phyloP scores from a whole-genome alignment of 345 rosid genomes.

The Citrus unshiu region DNA sequence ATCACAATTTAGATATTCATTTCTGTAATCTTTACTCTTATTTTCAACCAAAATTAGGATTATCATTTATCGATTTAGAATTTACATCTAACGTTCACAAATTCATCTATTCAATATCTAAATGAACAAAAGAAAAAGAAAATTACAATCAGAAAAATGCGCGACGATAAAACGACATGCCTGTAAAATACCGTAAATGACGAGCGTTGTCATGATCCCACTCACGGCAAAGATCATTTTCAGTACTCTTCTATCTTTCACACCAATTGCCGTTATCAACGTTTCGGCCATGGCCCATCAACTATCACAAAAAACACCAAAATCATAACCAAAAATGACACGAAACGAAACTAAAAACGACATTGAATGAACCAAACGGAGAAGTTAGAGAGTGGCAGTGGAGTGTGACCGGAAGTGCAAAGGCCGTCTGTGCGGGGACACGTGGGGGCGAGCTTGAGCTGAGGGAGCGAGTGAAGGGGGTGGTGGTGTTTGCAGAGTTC shows the following conservation, averaged over 20 bases:
- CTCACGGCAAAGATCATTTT: conserved; percentile 71
- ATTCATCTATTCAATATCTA: not conserved
- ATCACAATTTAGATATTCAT: not conserved
- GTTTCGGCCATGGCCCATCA: conserved; percentile 73
- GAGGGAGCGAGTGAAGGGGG: not conserved
- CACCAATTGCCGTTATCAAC: conserved; percentile 25
- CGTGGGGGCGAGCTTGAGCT: not conserved
- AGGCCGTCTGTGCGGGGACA: not conserved
- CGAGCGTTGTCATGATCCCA: conserved; percentile 93
- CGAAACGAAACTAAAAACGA: not conserved
- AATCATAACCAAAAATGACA: not conserved
- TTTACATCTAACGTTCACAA: not conserved
- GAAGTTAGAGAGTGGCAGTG: not conserved
- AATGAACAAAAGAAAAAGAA: not conserved
- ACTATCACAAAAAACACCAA: conserved; percentile 7
- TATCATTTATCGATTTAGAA: not conserved
- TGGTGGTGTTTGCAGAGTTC: conserved; percentile 8
- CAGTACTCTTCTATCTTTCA: conserved; percentile 58
- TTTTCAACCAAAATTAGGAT: not conserved
- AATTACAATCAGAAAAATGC: not conserved
- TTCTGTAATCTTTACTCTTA: not conserved
- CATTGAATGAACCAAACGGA: not conserved
- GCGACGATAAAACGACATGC: conserved; percentile 21
- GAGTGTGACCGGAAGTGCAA: not conserved
- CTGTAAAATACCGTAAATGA: conserved; percentile 89